Conservation (phyloP, 805 yeast species). For the Pichia deserticola region DNA sequence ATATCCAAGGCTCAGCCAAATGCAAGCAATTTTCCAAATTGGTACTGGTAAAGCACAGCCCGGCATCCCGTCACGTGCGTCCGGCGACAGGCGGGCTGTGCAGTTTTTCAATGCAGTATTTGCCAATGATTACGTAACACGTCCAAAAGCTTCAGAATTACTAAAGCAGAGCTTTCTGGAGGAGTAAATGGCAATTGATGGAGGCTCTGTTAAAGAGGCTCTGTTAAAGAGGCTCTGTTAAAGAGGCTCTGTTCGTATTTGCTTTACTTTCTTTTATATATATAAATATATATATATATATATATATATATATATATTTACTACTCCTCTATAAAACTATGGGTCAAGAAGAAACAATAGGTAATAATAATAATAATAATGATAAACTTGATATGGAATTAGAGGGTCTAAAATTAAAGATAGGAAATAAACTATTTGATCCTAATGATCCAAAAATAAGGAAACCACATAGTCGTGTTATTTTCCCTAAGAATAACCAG, state of each 20-base stretch:
- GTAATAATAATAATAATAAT: background rate
- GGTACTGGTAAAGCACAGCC: constrained; percentile 77
- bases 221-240: background rate
- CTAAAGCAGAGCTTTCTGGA: constrained; percentile 30
- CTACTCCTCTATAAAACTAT: too few species aligned
- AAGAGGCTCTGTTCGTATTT: too few species aligned
- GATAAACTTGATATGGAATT: background rate
- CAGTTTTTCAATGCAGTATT: constrained; percentile 64
- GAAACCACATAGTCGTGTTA: background rate
- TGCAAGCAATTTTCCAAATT: constrained; percentile 94
- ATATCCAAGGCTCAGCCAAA: constrained; percentile 87
- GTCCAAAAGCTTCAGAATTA: constrained; percentile 45
- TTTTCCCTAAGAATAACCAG: background rate
- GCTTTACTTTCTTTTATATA: too few species aligned
- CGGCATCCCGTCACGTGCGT: constrained; percentile 62
- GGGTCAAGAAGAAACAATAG: background rate
- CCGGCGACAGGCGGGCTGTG: constrained; percentile 47
- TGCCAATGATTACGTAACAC: constrained; percentile 54
- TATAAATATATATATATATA: too few species aligned
- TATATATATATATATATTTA: too few species aligned
- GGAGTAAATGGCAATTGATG: background rate
- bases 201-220: background rate
- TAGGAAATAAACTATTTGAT: constrained; percentile 13
- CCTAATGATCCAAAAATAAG: constrained; percentile 7
- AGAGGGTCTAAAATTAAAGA: background rate